Percentiles rank a stretch among this genome's conserved stretches.
These are phyloP conservation scores for Magnusiomyces fungicola DNA, from an alignment of 1,139 yeast species.

Conservation along the genomic window DNA sequence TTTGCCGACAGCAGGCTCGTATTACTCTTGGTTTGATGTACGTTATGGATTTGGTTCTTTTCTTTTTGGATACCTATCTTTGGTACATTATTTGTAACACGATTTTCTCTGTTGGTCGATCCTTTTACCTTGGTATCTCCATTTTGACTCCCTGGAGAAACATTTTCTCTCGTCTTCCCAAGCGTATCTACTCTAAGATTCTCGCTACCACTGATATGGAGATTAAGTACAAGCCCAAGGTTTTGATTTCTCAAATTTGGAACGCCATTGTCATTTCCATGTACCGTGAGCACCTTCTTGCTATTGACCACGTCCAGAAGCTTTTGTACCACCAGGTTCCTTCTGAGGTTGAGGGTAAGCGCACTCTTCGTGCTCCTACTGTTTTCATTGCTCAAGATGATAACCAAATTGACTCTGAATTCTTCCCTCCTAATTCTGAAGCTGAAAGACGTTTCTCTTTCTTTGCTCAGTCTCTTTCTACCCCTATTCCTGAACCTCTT, in stretches of 20 bases:
- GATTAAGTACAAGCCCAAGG: constrained; percentile 97
- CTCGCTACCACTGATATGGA: constrained; percentile 99
- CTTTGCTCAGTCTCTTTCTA: constrained; percentile 97
- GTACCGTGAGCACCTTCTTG: constrained; percentile 96
- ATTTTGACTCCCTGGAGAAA: constrained; percentile 99
- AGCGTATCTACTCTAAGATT: constrained; percentile 95
- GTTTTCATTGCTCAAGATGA: constrained; percentile 98
- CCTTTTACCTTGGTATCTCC: constrained; percentile 96
- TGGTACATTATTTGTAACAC: constrained; percentile 97
- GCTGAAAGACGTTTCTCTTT: constrained; percentile 99
- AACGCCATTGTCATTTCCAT: constrained; percentile 95
- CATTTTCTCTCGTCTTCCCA: constrained; percentile 93
- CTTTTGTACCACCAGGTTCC: constrained; percentile 97
- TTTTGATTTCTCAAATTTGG: constrained; percentile 96
- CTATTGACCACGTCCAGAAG: constrained; percentile 97
- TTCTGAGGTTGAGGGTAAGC: constrained; percentile 85
- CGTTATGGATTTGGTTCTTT: constrained; percentile 83
- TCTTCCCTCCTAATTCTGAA: constrained; percentile 92
- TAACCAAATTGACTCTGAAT: constrained; percentile 88
- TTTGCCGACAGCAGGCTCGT: constrained; percentile 81
- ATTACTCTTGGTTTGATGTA: constrained; percentile 88
- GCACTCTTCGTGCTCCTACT: constrained; percentile 97
- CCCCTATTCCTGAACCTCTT: constrained; percentile 96
- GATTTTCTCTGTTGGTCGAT: constrained; percentile 91
- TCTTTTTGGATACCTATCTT: constrained; percentile 97